Evolutionary conservation across 768 basidiomycete species (phyloP).

Genomic region (Chalciporus sphaerocephalus): DNA sequence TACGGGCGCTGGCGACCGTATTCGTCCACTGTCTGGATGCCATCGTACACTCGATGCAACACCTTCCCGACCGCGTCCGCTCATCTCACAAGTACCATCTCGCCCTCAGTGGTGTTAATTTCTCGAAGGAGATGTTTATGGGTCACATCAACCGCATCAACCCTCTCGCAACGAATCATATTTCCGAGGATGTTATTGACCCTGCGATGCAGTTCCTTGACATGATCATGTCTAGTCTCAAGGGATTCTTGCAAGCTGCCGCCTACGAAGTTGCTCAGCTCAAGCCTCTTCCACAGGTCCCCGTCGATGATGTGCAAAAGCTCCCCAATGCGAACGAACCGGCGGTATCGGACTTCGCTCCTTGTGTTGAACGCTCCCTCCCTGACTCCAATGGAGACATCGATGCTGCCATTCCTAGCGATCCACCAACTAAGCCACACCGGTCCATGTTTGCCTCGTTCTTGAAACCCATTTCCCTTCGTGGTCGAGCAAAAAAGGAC

Average conservation of each 20-base stretch:
- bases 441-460: conserved; percentile 16
- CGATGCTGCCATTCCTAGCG: conserved; percentile 2
- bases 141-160: conserved; percentile 16
- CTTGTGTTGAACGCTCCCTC: neutral
- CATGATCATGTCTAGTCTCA: conserved; percentile 30
- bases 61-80: conserved; percentile 21
- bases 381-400: neutral
- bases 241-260: conserved; percentile 28
- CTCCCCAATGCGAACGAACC: conserved; percentile 1
- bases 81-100: conserved; percentile 19
- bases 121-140: conserved; percentile 22
- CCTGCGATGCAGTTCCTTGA: conserved; percentile 28
- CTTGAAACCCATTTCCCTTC: conserved; percentile 14
- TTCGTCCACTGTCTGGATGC: conserved; percentile 22
- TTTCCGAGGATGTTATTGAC: conserved; percentile 12
- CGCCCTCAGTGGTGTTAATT: conserved; percentile 18
- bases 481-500: conserved; percentile 4
- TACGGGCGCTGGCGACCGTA: conserved; percentile 27
- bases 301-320: conserved; percentile 5
- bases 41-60: conserved; percentile 26
- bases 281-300: conserved; percentile 25
- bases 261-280: conserved; percentile 27
- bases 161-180: neutral
- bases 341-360: neutral
- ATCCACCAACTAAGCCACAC: neutral